Conservation (phyloP, 352 stramenopile species). For the Pythium phragmitis region DNA sequence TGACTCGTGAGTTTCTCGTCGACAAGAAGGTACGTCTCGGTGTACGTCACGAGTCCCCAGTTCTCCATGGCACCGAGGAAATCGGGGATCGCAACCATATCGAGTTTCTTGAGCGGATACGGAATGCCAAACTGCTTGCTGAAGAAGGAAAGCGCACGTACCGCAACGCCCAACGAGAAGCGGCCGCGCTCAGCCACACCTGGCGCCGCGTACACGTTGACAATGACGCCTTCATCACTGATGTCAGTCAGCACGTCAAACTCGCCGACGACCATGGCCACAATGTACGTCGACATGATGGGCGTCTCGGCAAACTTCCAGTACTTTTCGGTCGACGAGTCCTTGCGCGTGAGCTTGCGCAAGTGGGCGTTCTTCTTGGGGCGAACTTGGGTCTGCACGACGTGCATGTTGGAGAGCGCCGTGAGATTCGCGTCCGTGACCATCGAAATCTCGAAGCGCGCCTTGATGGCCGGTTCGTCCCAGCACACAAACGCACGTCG, state of each 20-base stretch:
- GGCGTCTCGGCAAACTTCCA: conserved; percentile 92
- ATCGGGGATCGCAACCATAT: conserved; percentile 97
- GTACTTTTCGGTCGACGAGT: conserved; percentile 52
- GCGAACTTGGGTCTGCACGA: conserved; percentile 74
- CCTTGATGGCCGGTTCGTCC: conserved; percentile 97
- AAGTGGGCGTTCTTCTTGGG: conserved; percentile 63
- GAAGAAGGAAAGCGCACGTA: conserved; percentile 71
- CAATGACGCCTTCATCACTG: conserved; percentile 88
- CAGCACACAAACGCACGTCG: conserved; percentile 97
- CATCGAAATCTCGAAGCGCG: conserved; percentile 93
- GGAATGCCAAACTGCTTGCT: conserved; percentile 68
- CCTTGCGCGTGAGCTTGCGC: conserved; percentile 42
- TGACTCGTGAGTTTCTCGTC: conserved; percentile 63
- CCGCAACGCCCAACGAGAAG: conserved; percentile 88
- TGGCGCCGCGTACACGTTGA: conserved; percentile 95
- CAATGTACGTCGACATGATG: conserved; percentile 97
- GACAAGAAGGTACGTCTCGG: conserved; percentile 90
- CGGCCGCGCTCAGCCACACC: conserved; percentile 87
- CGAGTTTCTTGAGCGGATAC: conserved; percentile 98
- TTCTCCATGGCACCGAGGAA: conserved; percentile 96
- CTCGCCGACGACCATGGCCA: conserved; percentile 96
- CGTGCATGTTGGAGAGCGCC: conserved; percentile 96
- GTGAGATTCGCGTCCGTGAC: conserved; percentile 89
- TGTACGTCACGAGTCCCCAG: conserved; percentile 95
- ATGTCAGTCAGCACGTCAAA: conserved; percentile 94